Percentiles rank a stretch among this genome's conserved stretches.
These are phyloP conservation scores for Candida piceae DNA, from an alignment of 805 yeast genomes.

Conservation along the genomic window DNA sequence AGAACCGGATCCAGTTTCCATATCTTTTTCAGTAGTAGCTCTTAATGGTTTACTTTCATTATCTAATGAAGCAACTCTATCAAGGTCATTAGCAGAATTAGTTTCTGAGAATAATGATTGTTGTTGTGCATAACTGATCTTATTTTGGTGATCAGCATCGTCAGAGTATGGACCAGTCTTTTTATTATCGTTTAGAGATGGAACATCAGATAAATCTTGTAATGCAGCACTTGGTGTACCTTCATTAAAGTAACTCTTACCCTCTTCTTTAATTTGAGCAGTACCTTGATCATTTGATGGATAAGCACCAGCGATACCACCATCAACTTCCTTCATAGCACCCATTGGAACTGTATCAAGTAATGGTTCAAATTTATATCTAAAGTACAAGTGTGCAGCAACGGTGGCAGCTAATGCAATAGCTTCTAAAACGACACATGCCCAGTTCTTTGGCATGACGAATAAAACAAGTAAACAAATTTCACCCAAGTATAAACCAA, in stretches of 20 bases:
- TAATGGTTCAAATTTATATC: constrained; percentile 55
- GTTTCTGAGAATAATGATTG: constrained; percentile 13
- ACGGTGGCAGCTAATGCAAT: constrained; percentile 56
- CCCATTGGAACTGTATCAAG: constrained; percentile 68
- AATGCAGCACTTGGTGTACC: constrained; percentile 23
- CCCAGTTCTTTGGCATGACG: constrained; percentile 77
- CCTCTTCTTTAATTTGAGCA: constrained; percentile 44
- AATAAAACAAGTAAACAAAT: constrained; percentile 65
- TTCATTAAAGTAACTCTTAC: constrained; percentile 23
- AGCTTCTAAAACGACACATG: constrained; percentile 65
- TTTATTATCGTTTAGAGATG: no score
- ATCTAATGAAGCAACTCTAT: constrained; percentile 11
- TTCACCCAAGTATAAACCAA: constrained; percentile 67
- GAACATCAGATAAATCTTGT: constrained; percentile 14
- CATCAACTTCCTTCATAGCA: constrained; percentile 46
- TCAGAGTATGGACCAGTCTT: not conserved
- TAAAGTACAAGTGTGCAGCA: constrained; percentile 52
- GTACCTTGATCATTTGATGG: constrained; percentile 63
- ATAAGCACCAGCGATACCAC: constrained; percentile 35
- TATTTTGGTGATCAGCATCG: constrained; percentile 3
- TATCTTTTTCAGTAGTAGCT: constrained; percentile 1
- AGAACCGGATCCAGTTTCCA: not conserved
- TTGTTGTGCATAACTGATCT: constrained; percentile 4
- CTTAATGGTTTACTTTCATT: constrained; percentile 25
- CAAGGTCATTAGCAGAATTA: constrained; percentile 16